A percentile compares a stretch with the other conserved stretches of the same genome.
Evolutionary conservation across 2,329 filamentous ascomycete species (phyloP).

Genomic region (Ophiostoma tasmaniense): DNA sequence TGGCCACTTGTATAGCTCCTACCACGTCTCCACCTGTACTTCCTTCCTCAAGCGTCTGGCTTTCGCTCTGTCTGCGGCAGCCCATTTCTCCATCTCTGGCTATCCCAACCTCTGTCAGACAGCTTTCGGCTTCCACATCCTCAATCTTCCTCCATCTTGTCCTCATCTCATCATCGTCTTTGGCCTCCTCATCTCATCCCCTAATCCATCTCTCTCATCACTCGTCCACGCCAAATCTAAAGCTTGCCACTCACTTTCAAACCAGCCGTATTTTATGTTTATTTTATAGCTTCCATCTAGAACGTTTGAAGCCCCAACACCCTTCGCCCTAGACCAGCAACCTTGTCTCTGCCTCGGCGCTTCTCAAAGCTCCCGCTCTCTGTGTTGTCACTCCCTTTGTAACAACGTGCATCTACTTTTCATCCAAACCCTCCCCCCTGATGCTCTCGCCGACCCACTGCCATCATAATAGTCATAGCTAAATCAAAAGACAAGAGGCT

Average conservation of each 20-base stretch:
- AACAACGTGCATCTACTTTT: conserved; percentile 2
- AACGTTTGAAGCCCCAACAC: too few species aligned
- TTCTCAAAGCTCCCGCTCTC: background rate
- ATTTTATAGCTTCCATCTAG: background rate
- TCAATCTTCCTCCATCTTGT: background rate
- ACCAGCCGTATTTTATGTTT: background rate
- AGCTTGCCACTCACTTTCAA: background rate
- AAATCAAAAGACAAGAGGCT: background rate
- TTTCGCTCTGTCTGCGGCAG: background rate
- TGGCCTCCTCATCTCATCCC: background rate
- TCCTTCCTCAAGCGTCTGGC: background rate
- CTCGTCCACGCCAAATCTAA: background rate
- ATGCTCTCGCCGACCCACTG: conserved; percentile 1
- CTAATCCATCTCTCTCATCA: background rate
- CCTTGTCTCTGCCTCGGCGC: conserved; percentile 7
- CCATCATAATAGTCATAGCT: background rate
- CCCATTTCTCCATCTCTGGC: background rate
- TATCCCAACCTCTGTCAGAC: background rate
- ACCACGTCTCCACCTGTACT: background rate
- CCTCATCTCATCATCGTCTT: background rate
- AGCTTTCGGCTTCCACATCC: background rate
- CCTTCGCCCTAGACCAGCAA: background rate
- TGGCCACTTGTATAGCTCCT: background rate
- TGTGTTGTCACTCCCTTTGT: conserved; percentile 4
- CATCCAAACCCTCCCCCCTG: background rate